phyloP scores from a whole-genome alignment of 352 stramenopile genomes.

The Globisporangium mamillatum region DNA sequence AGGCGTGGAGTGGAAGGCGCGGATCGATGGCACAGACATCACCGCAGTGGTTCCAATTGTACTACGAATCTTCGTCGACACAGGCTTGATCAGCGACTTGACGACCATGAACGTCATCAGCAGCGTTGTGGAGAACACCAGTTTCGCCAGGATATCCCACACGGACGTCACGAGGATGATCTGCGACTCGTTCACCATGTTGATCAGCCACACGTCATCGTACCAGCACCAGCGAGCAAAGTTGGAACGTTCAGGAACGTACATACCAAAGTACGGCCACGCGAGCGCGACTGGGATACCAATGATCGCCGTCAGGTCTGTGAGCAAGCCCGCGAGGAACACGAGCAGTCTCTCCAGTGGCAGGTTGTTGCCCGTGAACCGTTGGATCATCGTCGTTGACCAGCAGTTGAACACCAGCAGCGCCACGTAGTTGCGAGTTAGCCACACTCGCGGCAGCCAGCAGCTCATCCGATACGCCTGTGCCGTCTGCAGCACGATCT shows the following conservation, averaged over 20 bases:
- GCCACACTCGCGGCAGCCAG: constrained; percentile 9
- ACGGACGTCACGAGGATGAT: constrained; percentile 17
- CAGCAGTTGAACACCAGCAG: constrained; percentile 25
- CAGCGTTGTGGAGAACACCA: constrained; percentile 13
- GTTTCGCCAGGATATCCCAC: constrained; percentile 1
- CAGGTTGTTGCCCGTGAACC: constrained; percentile 3
- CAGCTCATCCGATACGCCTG: constrained; percentile 26
- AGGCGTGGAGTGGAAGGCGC: neutral
- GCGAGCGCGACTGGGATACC: constrained; percentile 15
- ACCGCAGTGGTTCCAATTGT: neutral
- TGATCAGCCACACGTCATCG: constrained; percentile 22
- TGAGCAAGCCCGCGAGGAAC: constrained; percentile 13
- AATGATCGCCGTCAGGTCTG: constrained; percentile 22
- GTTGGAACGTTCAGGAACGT: neutral
- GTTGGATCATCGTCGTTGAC: constrained; percentile 17
- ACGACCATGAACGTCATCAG: constrained; percentile 19
- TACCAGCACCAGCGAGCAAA: constrained; percentile 19
- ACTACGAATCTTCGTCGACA: neutral
- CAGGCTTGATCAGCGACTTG: constrained; percentile 16
- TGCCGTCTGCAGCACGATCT: constrained; percentile 28
- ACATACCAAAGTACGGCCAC: constrained; percentile 17
- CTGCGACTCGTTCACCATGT: constrained; percentile 22
- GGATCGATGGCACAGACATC: neutral
- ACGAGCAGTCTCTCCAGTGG: constrained; percentile 19
- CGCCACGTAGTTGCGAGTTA: constrained; percentile 18